These are phyloP conservation scores for Citrus hindsii DNA, from an alignment of 345 rosid genomes.

Conservation along the genomic window DNA sequence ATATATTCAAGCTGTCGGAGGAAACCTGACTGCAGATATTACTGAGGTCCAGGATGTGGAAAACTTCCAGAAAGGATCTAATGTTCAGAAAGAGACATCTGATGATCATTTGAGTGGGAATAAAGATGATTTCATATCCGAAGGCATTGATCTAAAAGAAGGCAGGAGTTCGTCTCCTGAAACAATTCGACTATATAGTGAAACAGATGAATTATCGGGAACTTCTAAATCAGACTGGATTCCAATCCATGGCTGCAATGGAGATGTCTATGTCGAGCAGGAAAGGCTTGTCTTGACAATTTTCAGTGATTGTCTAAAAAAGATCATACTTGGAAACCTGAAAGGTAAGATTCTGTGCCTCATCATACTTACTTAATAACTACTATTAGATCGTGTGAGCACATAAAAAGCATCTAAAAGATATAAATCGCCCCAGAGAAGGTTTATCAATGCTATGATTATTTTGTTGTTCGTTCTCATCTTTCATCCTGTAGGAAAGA, in stretches of 20 bases:
- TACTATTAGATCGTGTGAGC: neutral
- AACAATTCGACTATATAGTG: conserved; percentile 25
- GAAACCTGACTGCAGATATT: conserved; percentile 11
- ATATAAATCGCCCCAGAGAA: neutral
- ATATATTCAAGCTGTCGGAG: conserved; percentile 9
- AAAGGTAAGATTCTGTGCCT: conserved; percentile 22
- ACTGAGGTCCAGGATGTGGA: conserved; percentile 6
- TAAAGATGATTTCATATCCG: conserved; percentile 7
- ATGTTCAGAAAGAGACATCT: conserved; percentile 10
- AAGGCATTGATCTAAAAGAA: conserved; percentile 7
- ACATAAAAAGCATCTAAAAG: neutral
- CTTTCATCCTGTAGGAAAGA: neutral
- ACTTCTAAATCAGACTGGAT: conserved; percentile 14
- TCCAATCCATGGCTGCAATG: conserved; percentile 10
- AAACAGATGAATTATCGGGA: conserved; percentile 20
- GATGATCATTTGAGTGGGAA: conserved; percentile 1
- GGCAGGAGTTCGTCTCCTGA: conserved; percentile 23
- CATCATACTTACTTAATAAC: neutral
- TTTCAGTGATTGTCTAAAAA: conserved; percentile 33
- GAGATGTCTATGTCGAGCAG: conserved; percentile 22
- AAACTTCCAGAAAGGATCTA: neutral
- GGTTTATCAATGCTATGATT: neutral
- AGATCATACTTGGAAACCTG: conserved; percentile 20
- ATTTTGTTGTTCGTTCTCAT: neutral
- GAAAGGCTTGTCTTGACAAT: conserved; percentile 42